phyloP scores from a whole-genome alignment of 306 rosid species.

The Malus fusca region DNA sequence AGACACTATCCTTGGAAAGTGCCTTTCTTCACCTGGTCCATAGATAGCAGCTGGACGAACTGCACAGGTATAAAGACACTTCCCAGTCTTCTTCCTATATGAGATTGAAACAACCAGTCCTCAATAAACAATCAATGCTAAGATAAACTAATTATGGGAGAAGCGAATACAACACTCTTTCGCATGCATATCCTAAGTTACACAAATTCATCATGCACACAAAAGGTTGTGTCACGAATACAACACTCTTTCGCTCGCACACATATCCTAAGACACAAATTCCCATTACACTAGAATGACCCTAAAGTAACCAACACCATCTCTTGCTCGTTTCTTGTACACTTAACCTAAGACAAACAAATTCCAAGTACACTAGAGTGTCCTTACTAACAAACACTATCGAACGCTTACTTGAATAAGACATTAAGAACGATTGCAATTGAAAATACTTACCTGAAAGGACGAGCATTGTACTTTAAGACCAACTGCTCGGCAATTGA shows the following conservation, averaged over 20 bases:
- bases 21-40: slow-evolving; percentile 94
- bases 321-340: not conserved
- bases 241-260: not conserved
- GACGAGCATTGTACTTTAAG: slow-evolving; percentile 65
- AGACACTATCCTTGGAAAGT: slow-evolving; percentile 74
- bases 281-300: not conserved
- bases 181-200: not conserved
- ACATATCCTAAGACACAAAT: not conserved
- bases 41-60: slow-evolving; percentile 90
- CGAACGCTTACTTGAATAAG: not conserved
- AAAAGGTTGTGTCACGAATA: not conserved
- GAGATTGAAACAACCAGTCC: not conserved
- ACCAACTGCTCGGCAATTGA: slow-evolving; percentile 90
- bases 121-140: not conserved
- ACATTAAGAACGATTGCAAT: not conserved
- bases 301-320: not conserved
- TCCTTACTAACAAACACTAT: not conserved
- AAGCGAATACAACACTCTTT: not conserved
- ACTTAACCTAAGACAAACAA: not conserved
- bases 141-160: not conserved
- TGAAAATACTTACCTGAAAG: slow-evolving; percentile 36
- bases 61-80: slow-evolving; percentile 68
- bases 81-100: slow-evolving; percentile 42
- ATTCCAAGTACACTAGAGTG: not conserved
- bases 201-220: not conserved